Conservation (phyloP, 2,329 filamentous ascomycete species). For the Thelonectria olida region DNA sequence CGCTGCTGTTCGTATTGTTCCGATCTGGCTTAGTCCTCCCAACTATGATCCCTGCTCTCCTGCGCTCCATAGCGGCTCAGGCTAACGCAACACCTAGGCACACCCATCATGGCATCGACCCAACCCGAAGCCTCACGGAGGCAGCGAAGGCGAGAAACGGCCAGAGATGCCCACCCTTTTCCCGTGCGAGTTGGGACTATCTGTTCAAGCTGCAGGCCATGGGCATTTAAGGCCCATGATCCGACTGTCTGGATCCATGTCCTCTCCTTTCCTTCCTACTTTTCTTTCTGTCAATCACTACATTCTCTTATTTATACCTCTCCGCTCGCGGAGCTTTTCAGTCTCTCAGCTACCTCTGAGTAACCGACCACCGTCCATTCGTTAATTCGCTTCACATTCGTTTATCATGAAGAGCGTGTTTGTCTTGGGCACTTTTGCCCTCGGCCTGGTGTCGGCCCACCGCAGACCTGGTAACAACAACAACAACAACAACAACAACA, state of each 20-base stretch:
- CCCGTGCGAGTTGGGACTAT: background rate
- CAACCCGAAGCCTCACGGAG: conserved; percentile 1
- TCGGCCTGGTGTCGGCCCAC: conserved; percentile 39
- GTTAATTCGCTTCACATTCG: conserved; percentile 35
- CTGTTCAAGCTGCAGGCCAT: conserved; percentile 6
- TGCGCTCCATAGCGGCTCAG: conserved; percentile 28
- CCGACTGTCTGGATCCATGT: conserved; percentile 12
- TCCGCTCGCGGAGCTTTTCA: conserved; percentile 29
- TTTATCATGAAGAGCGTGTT: conserved; percentile 46
- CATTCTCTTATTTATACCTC: conserved; percentile 27
- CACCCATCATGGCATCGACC: conserved; percentile 15
- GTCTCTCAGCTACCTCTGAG: conserved; percentile 32
- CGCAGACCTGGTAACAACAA: conserved; percentile 35
- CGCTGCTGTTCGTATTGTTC: conserved; percentile 7
- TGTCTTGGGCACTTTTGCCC: conserved; percentile 45
- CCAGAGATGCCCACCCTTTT: conserved; percentile 12
- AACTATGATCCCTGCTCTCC: background rate
- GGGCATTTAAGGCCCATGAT: conserved; percentile 35
- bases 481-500: conserved; percentile 49
- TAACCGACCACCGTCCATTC: conserved; percentile 39
- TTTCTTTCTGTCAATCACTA: conserved; percentile 27
- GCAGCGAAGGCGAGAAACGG: conserved; percentile 7
- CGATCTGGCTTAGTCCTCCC: conserved; percentile 6
- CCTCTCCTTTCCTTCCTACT: conserved; percentile 5
- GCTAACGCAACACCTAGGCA: conserved; percentile 27